Base-by-base conservation (phyloP, 352 stramenopile genomes). In the Vaucheria bursata region DNA sequence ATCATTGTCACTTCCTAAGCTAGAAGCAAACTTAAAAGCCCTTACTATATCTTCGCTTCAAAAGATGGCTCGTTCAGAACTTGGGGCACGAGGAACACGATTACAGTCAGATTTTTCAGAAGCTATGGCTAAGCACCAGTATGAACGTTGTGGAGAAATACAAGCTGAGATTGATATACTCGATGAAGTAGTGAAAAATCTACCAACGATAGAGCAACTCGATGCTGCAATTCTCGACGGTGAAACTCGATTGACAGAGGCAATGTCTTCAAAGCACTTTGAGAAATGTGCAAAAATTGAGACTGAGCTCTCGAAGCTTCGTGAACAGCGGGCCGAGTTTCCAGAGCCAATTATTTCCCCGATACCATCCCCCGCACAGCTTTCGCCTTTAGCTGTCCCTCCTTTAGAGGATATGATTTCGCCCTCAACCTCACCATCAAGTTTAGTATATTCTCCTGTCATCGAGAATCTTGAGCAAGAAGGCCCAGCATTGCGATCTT, bases 131-230 rank as follows among this genome's bases (percentile, higher is more conserved):
- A 49, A 50, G 12, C 25, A 66, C n/a, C 33, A 77, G 7, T 77
- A 76, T 31, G 37, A 38, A 1, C 38, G 38, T 36, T 77, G 71
- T 18, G 37, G 29, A n/a, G 38, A 37, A 0, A 6, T 77, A 31
- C 71, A 77, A 66, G 34, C 18, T 34, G 71, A 77, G n/a, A 0
- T 77, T 12, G 71, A 77, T 66, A 18, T 29, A n/a, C 12, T 78
- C 7, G 12, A 68, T 39, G 59, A 33, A 5, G 31, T 77, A 31
- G 40, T 71, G 25, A 59, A 71, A 8, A 70, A 29, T 7, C 50
- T 84, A 18, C 79, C 74, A 1, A 67, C 75, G 34, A 68, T 59
- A 33, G 29, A 31, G 1, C 38, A 73, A 45, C 66, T 83, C 0
- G 79, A 84, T 33, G 67, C 50, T 6, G 25, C 72, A 1, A 81